phyloP scores from a whole-genome alignment of 2,329 filamentous ascomycete species.

The Cadophora gregata region DNA sequence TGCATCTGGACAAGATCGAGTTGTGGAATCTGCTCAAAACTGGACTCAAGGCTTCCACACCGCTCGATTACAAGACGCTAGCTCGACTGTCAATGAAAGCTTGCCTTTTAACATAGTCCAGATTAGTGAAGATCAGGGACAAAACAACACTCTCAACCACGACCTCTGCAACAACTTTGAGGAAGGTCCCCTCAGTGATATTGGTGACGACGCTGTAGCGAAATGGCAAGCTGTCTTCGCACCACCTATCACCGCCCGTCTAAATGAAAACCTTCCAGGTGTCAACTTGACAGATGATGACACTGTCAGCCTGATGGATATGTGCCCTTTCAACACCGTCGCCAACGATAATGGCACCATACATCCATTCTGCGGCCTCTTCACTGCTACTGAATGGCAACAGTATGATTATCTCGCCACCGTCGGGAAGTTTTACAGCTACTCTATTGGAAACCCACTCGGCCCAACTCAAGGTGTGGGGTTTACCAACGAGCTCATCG shows the following conservation, averaged over 20 bases:
- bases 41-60: slow-evolving; percentile 77
- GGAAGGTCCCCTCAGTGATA: slow-evolving; percentile 55
- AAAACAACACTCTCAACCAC: slow-evolving; percentile 85
- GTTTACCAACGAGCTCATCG: slow-evolving; percentile 85
- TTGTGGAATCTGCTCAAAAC: slow-evolving; percentile 75
- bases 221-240: slow-evolving; percentile 69
- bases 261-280: slow-evolving; percentile 73
- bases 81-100: slow-evolving; percentile 47
- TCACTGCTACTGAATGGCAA: slow-evolving; percentile 74
- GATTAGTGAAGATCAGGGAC: slow-evolving; percentile 68
- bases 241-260: slow-evolving; percentile 67
- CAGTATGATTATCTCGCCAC: slow-evolving; percentile 82
- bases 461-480: slow-evolving; percentile 87
- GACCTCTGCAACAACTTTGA: slow-evolving; percentile 75
- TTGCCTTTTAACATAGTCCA: slow-evolving; percentile 64
- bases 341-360: slow-evolving; percentile 59
- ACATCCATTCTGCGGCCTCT: slow-evolving; percentile 78
- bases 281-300: slow-evolving; percentile 68
- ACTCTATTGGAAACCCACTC: slow-evolving; percentile 75
- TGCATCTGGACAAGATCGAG: slow-evolving; percentile 71
- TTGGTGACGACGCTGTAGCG: slow-evolving; percentile 57
- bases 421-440: slow-evolving; percentile 85
- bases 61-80: slow-evolving; percentile 49
- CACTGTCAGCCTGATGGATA: slow-evolving; percentile 79
- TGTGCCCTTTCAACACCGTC: slow-evolving; percentile 87